Percentiles rank a stretch among this genome's conserved stretches.
These are phyloP conservation scores for Graphilbum fragrans DNA, from an alignment of 2,329 filamentous ascomycete species.

Conservation along the genomic window DNA sequence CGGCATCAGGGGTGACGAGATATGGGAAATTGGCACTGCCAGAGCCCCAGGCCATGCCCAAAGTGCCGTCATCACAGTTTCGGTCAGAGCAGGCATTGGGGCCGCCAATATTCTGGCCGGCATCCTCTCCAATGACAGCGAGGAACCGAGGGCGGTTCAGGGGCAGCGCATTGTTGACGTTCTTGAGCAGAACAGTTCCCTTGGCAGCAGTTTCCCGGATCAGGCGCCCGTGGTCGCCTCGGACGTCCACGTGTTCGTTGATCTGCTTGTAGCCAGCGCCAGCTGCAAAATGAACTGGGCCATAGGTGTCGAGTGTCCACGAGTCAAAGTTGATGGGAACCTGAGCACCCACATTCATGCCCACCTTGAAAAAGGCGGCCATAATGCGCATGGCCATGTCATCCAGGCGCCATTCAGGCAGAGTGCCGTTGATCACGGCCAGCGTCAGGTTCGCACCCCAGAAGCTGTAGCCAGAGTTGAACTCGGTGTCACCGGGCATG, in stretches of 20 bases:
- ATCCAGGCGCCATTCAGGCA: conserved; percentile 77
- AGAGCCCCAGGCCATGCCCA: conserved; percentile 71
- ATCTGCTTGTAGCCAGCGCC: conserved; percentile 46
- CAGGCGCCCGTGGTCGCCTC: conserved; percentile 54
- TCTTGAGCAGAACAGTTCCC: conserved; percentile 84
- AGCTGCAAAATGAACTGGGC: conserved; percentile 52
- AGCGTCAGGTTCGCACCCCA: conserved; percentile 71
- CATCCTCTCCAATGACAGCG: conserved; percentile 72
- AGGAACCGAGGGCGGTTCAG: conserved; percentile 67
- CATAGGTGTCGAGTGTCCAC: conserved; percentile 70
- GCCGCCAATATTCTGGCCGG: conserved; percentile 60
- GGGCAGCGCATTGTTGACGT: conserved; percentile 59
- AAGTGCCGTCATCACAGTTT: conserved; percentile 43
- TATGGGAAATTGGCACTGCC: conserved; percentile 66
- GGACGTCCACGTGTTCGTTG: conserved; percentile 79
- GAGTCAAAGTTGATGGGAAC: conserved; percentile 70
- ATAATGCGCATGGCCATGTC: conserved; percentile 85
- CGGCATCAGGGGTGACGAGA: conserved; percentile 60
- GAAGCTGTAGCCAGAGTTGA: conserved; percentile 38
- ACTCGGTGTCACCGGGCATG: conserved; percentile 77
- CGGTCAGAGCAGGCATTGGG: conserved; percentile 70
- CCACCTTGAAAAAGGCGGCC: conserved; percentile 57
- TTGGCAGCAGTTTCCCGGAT: conserved; percentile 70
- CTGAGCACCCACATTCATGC: conserved; percentile 34
- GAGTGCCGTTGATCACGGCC: conserved; percentile 76